A percentile compares a stretch with the other conserved stretches of the same genome.
phyloP scores from a whole-genome alignment of 2,329 filamentous ascomycete species.

The Pseudogymnoascus sp. region DNA sequence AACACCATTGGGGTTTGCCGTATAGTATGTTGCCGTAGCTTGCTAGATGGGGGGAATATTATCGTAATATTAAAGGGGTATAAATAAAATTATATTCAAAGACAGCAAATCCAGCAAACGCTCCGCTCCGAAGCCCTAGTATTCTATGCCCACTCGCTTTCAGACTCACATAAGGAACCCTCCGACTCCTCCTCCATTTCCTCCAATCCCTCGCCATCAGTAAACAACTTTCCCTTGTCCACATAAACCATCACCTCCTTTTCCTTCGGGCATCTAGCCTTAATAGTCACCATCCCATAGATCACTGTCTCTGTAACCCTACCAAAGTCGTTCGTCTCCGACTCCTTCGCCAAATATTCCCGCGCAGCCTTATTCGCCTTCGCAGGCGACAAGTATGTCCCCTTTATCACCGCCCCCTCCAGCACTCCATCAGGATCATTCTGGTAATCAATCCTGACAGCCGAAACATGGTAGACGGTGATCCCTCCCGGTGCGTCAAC shows the following conservation, averaged over 20 bases:
- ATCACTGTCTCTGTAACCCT: background rate
- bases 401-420: background rate
- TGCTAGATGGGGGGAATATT: background rate
- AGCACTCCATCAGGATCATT: background rate
- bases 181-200: constrained; percentile 32
- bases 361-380: background rate
- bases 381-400: background rate
- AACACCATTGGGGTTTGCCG: background rate
- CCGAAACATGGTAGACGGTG: background rate
- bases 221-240: background rate
- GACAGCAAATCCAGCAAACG: background rate
- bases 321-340: background rate
- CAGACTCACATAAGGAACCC: constrained; percentile 29
- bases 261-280: background rate
- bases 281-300: background rate
- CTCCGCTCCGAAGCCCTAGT: background rate
- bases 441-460: background rate
- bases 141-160: background rate
- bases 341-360: background rate
- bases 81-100: background rate
- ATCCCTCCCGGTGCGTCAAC: background rate
- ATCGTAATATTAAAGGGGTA: background rate
- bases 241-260: constrained; percentile 9
- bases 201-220: constrained; percentile 25
- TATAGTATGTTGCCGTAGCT: background rate